Conservation (phyloP, 2,329 filamentous ascomycete genomes). For the Teratosphaeriaceae sp. region DNA sequence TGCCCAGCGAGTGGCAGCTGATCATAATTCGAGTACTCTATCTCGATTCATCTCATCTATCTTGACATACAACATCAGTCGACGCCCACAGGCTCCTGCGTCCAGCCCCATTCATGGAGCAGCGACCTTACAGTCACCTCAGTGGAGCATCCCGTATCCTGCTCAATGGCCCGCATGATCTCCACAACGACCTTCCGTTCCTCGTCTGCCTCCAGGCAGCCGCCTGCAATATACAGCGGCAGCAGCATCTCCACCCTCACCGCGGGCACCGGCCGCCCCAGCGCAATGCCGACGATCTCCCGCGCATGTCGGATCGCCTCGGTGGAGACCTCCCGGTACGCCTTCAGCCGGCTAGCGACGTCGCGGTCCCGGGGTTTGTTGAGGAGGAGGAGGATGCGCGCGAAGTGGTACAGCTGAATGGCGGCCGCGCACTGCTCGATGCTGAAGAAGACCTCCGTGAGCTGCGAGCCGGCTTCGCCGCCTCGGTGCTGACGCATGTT, state of each 20-base stretch:
- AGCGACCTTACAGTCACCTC: constrained; percentile 52
- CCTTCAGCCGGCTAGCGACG: constrained; percentile 44
- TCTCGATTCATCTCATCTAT: not conserved
- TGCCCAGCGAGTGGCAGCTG: no score
- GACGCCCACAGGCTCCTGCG: constrained; percentile 7
- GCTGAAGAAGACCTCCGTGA: constrained; percentile 56
- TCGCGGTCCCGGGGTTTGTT: constrained; percentile 50
- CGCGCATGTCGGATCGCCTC: constrained; percentile 51
- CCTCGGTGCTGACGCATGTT: constrained; percentile 3
- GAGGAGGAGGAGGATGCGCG: constrained; percentile 53
- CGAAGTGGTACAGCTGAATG: constrained; percentile 61
- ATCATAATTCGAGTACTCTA: no score
- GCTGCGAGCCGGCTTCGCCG: constrained; percentile 9
- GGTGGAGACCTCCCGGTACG: constrained; percentile 49
- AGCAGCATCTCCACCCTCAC: constrained; percentile 53
- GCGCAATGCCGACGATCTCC: constrained; percentile 55
- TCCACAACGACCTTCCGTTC: constrained; percentile 52
- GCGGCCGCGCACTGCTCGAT: constrained; percentile 57
- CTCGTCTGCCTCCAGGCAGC: constrained; percentile 49
- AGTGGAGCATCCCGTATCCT: constrained; percentile 57
- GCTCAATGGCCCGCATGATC: constrained; percentile 56
- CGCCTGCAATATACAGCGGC: constrained; percentile 54
- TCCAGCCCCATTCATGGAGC: constrained; percentile 39
- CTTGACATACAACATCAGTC: not conserved
- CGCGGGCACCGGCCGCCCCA: constrained; percentile 49